Conservation (phyloP, 1,139 yeast species). For the Geotrichum phurueaensis region DNA sequence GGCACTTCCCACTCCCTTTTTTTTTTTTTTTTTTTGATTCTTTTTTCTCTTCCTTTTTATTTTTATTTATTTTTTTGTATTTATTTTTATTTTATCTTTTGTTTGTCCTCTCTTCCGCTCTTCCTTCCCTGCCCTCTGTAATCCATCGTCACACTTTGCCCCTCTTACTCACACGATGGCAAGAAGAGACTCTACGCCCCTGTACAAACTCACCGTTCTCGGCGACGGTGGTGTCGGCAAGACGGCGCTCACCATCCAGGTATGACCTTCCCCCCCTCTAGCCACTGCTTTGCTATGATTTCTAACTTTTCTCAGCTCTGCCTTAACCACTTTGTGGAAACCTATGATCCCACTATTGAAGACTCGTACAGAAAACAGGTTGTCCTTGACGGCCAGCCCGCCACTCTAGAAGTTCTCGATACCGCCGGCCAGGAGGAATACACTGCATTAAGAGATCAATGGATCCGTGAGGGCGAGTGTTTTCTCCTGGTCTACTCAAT, state of each 20-base stretch:
- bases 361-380: slow-evolving; percentile 59
- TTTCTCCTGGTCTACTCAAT: slow-evolving; percentile 84
- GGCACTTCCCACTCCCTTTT: neutral
- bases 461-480: slow-evolving; percentile 93
- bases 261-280: slow-evolving; percentile 9
- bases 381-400: slow-evolving; percentile 85
- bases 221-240: slow-evolving; percentile 99
- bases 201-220: slow-evolving; percentile 81
- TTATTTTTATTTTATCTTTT: neutral
- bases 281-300: neutral
- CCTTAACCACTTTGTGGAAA: slow-evolving; percentile 49
- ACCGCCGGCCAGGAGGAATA: slow-evolving; percentile 99
- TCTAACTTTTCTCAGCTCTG: slow-evolving; percentile 12
- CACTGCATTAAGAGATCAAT: slow-evolving; percentile 86
- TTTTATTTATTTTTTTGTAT: neutral
- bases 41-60: neutral
- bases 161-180: slow-evolving; percentile 7
- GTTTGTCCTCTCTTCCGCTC: neutral
- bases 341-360: slow-evolving; percentile 19
- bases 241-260: slow-evolving; percentile 84
- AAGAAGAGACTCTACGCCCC: slow-evolving; percentile 17
- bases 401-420: slow-evolving; percentile 87
- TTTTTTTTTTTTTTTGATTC: neutral
- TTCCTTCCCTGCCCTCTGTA: neutral
- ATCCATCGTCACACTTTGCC: too few relatives aligned